phyloP scores from a whole-genome alignment of 805 yeast genomes.

The Isabelozyma heimii region DNA sequence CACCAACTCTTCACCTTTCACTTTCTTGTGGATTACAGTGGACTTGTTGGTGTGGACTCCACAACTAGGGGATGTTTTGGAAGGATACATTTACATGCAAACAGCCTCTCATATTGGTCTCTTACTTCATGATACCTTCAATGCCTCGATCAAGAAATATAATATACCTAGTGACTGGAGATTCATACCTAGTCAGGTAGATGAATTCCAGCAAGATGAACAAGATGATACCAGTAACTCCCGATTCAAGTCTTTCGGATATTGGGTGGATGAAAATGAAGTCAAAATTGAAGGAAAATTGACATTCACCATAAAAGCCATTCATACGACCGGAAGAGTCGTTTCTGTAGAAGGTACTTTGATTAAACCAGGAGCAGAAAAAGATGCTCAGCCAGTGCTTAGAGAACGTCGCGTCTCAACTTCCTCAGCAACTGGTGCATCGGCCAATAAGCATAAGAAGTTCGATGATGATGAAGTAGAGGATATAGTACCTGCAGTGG shows the following conservation, averaged over 20 bases:
- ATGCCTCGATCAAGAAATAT: constrained; percentile 84
- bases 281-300: constrained; percentile 79
- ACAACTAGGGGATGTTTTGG: constrained; percentile 76
- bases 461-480: constrained; percentile 35
- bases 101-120: constrained; percentile 94
- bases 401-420: constrained; percentile 33
- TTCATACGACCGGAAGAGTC: constrained; percentile 76
- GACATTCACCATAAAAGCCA: constrained; percentile 66
- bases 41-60: constrained; percentile 91
- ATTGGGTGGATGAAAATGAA: constrained; percentile 81
- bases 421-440: constrained; percentile 13
- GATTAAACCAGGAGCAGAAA: constrained; percentile 54
- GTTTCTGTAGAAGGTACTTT: constrained; percentile 89
- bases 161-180: constrained; percentile 86
- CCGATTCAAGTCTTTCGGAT: constrained; percentile 63
- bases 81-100: constrained; percentile 88
- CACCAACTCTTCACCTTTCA: constrained; percentile 79
- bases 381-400: constrained; percentile 54
- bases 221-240: constrained; percentile 17
- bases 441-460: constrained; percentile 36
- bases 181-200: constrained; percentile 77
- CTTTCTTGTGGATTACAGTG: constrained; percentile 82
- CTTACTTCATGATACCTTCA: constrained; percentile 87
- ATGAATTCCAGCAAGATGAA: constrained; percentile 39
- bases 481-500: constrained; percentile 6